Evolutionary conservation across 768 basidiomycete genomes (phyloP).

Genomic region (Cubamyces sp.): DNA sequence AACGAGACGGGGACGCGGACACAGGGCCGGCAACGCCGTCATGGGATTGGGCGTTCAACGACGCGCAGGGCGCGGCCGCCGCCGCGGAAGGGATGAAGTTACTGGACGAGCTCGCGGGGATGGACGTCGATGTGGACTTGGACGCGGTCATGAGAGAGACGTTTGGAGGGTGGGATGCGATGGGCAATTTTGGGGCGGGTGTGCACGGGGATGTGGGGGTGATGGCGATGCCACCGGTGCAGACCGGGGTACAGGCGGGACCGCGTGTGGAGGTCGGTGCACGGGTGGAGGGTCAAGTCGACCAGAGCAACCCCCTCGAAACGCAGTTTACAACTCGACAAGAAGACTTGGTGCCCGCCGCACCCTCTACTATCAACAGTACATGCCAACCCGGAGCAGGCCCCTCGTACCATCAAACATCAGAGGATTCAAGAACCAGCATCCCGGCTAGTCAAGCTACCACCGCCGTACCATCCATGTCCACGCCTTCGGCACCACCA

Average conservation of each 20-base stretch:
- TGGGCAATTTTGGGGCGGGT: neutral
- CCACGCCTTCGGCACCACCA: neutral
- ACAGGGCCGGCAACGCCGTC: constrained; percentile 30
- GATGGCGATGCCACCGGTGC: neutral
- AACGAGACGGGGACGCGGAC: constrained; percentile 6
- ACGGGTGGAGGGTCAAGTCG: neutral
- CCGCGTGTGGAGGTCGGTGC: neutral
- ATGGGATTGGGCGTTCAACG: constrained; percentile 30
- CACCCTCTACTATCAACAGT: no score
- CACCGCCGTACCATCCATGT: neutral
- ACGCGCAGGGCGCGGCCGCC: constrained; percentile 18
- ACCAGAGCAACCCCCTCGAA: neutral
- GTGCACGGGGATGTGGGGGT: neutral
- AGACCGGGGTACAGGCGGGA: neutral
- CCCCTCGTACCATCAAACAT: no score
- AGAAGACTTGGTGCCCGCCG: no score
- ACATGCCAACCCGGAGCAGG: no score
- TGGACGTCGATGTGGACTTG: constrained; percentile 18
- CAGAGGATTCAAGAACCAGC: no score
- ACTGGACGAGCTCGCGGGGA: constrained; percentile 21
- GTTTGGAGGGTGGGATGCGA: constrained; percentile 3
- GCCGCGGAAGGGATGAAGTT: constrained; percentile 15
- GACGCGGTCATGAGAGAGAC: constrained; percentile 3
- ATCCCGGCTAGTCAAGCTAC: no score
- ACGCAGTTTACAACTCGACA: no score